Evolutionary conservation across 1,139 yeast genomes (phyloP).

Genomic region (Candida labiduridarum): DNA sequence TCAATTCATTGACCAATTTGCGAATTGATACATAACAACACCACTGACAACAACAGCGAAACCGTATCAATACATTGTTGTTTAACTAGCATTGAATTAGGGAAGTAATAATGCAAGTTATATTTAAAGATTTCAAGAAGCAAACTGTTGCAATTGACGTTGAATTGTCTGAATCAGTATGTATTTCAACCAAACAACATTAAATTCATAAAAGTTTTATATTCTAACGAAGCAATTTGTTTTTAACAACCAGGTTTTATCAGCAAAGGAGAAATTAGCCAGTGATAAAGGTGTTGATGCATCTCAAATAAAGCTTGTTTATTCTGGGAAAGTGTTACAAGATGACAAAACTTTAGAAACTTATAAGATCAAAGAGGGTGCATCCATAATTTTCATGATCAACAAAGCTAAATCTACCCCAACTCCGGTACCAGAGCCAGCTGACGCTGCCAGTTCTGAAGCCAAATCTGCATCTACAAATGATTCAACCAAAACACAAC

Average conservation of each 20-base stretch:
- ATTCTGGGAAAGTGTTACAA: slow-evolving; percentile 86
- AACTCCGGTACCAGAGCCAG: slow-evolving; percentile 17
- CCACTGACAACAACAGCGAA: background rate
- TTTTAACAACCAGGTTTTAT: slow-evolving; percentile 46
- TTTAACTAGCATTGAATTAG: background rate
- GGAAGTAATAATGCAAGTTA: slow-evolving; percentile 65
- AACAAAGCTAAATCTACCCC: slow-evolving; percentile 47
- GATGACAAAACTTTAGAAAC: slow-evolving; percentile 76
- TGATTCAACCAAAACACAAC: slow-evolving; percentile 14
- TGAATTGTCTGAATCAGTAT: slow-evolving; percentile 67
- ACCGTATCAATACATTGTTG: background rate
- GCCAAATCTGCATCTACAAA: slow-evolving; percentile 26
- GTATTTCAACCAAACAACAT: slow-evolving; percentile 24
- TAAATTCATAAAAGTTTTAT: background rate
- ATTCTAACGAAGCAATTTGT: slow-evolving; percentile 2
- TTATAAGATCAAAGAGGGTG: slow-evolving; percentile 83
- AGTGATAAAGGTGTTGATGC: slow-evolving; percentile 68
- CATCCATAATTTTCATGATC: slow-evolving; percentile 90
- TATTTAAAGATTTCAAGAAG: slow-evolving; percentile 90
- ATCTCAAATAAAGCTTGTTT: slow-evolving; percentile 82
- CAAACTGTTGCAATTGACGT: slow-evolving; percentile 82
- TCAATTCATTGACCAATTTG: background rate
- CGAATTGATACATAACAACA: background rate
- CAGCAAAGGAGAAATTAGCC: slow-evolving; percentile 76
- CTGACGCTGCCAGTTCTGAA: slow-evolving; percentile 11